Evolutionary conservation across 176 grass and related monocot genomes (phyloP).

Genomic region (Canna indica): DNA sequence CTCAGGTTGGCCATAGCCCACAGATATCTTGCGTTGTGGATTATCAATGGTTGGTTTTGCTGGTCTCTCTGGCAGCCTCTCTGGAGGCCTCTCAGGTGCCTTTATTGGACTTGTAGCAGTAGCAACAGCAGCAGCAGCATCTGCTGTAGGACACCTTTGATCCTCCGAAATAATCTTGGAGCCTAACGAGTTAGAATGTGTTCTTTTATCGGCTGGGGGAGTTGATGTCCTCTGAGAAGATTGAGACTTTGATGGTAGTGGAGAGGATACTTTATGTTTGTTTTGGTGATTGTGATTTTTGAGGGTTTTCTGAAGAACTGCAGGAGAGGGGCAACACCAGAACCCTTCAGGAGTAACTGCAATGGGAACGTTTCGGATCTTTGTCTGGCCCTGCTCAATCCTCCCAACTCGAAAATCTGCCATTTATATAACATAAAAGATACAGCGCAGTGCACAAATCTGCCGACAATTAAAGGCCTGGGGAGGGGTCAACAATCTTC

Average conservation of each 20-base stretch:
- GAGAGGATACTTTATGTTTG: slow-evolving; percentile 10
- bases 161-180: slow-evolving; percentile 8
- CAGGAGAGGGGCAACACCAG: slow-evolving; percentile 91
- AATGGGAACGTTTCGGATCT: slow-evolving; percentile 56
- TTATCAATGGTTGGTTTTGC: slow-evolving; percentile 13
- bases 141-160: not conserved
- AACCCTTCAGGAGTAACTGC: slow-evolving; percentile 86
- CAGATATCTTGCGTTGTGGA: slow-evolving; percentile 48
- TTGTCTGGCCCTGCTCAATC: slow-evolving; percentile 22
- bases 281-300: slow-evolving; percentile 52
- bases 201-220: not conserved
- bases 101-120: slow-evolving; percentile 8
- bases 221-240: not conserved
- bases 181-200: not conserved
- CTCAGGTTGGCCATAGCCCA: slow-evolving; percentile 68
- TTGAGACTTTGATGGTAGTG: not conserved
- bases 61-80: not conserved
- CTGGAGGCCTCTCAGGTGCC: slow-evolving; percentile 2
- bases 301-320: slow-evolving; percentile 73
- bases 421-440: slow-evolving; percentile 10
- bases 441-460: not conserved
- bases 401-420: slow-evolving; percentile 30
- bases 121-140: not conserved
- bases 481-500: not conserved
- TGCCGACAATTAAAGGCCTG: not conserved